Evolutionary conservation across 176 grass and related monocot genomes (phyloP).

Genomic region (Oryza glaberrima): DNA sequence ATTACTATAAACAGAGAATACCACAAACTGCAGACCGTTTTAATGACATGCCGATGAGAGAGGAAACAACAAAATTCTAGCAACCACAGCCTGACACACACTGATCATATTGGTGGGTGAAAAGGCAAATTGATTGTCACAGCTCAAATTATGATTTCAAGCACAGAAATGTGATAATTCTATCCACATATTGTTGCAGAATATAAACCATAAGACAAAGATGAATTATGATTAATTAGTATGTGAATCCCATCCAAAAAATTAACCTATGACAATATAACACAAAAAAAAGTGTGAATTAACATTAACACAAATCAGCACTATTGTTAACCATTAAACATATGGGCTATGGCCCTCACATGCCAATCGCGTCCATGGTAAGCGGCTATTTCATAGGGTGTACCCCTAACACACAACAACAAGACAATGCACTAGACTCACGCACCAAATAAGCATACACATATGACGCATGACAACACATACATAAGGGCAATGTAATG

Average conservation of each 20-base stretch:
- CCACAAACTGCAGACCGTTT: background rate
- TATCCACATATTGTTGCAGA: background rate
- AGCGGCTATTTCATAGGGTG: background rate
- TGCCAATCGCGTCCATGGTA: background rate
- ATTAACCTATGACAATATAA: background rate
- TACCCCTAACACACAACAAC: background rate
- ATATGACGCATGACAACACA: background rate
- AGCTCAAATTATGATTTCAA: background rate
- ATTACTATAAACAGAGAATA: conserved; percentile 9
- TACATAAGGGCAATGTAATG: background rate
- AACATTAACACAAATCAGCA: background rate
- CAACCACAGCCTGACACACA: background rate
- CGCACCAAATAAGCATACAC: background rate
- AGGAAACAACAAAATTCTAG: conserved; percentile 28
- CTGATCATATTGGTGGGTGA: background rate
- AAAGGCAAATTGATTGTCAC: background rate
- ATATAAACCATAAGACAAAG: background rate
- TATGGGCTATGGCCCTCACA: background rate
- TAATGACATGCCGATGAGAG: conserved; percentile 1
- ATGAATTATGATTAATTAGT: background rate
- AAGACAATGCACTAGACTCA: background rate
- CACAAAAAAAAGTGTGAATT: background rate
- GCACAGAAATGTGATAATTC: background rate
- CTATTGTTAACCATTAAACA: background rate
- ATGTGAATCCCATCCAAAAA: background rate